Evolutionary conservation across 352 stramenopile genomes (phyloP), one percentile per base, ranked within the genome.

Genomic region (Peronospora tabacina): DNA sequence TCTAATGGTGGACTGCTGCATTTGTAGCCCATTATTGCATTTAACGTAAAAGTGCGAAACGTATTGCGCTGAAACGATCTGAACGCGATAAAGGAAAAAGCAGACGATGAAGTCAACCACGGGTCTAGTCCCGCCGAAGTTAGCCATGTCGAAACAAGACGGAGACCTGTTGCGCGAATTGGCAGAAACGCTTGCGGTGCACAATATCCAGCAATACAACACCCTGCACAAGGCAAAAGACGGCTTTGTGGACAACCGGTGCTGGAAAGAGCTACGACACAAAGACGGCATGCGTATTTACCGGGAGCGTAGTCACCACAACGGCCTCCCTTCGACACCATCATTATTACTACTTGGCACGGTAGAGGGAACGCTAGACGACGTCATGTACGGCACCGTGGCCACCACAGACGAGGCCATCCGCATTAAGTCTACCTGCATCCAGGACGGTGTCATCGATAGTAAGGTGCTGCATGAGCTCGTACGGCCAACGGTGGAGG

Each of bases 351-450:
- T 82, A 30, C 48, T 80, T 11, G 76, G 76, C 8, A 70, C 72
- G 5, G 41, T 85, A n/a, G 51, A 66, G 5, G 72, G 74, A 8
- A 63, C 49, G n/a, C 49, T 88, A 28, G 70, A 88, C 20, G 75
- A 85, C 44, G 49, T 82, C 42, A 80, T 88, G 69, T 86, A 80
- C 48, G 72, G 68, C n/a, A 29, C 65, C 10, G 57, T 68, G 20
- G 61, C 67, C 20, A 60, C 62, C 13, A 66, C 66, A 17, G 62
- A 75, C 12, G 65, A 72, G 16, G 55, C 61, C 7, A 78, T 83
- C 41, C 61, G 69, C 29, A 63, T 85, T 43, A 77, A 78, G 43
- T 72, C 70, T 12, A 68, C 60, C 1, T 79, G 63, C 51, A 67
- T 63, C 10, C 58, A 75, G 13, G 71, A 87, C 49, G 66, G 65